A percentile compares a stretch with the other conserved stretches of the same genome.
Evolutionary conservation across 169 alveolate species (phyloP).

Genomic region (Miamiensis avidus): DNA sequence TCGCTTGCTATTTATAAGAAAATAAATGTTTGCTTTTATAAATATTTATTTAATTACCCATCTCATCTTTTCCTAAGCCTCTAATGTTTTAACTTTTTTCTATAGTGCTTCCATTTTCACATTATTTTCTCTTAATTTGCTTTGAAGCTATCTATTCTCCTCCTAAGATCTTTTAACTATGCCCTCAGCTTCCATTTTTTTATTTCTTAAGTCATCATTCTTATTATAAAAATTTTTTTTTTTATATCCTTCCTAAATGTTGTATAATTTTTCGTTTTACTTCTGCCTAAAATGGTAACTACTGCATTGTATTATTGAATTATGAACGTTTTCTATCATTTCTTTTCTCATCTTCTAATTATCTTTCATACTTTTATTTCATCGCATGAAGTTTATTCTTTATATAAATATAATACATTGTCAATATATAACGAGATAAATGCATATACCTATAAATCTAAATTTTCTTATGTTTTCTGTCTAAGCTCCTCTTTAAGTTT

Average conservation of each 20-base stretch:
- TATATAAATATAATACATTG: no score
- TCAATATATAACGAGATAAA: no score
- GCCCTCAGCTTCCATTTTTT: neutral
- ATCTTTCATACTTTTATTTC: neutral
- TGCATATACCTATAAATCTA: neutral
- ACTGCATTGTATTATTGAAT: neutral
- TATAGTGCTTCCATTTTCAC: neutral
- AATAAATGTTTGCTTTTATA: neutral
- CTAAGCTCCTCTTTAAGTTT: neutral
- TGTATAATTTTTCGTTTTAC: no score
- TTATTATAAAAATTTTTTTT: no score
- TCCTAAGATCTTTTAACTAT: neutral
- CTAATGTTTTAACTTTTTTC: neutral
- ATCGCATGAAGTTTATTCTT: neutral
- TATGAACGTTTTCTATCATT: neutral
- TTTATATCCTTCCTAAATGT: no score
- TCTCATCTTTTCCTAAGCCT: neutral
- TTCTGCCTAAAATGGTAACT: neutral
- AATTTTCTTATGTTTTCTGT: neutral
- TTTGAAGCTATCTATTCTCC: neutral
- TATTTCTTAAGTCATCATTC: neutral
- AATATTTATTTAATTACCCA: neutral
- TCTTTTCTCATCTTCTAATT: neutral
- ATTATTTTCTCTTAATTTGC: neutral
- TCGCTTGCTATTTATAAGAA: neutral